Evolutionary conservation across 257 asterid genomes (phyloP).

Genomic region (Solanum sejunctum): DNA sequence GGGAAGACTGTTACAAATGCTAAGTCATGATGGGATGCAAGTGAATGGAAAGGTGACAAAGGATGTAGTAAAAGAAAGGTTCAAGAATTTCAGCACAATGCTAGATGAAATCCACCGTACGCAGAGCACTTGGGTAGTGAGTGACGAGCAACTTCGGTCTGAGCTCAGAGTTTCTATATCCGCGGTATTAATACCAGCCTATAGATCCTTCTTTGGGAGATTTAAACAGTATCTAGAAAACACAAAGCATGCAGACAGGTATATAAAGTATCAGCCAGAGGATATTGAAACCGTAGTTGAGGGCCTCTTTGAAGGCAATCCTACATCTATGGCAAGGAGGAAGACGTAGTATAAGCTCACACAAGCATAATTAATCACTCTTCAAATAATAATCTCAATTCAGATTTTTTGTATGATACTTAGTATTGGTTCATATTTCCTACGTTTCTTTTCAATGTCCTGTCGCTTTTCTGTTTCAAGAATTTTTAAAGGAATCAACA

Average conservation of each 20-base stretch:
- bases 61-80: slow-evolving; percentile 50
- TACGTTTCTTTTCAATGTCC: background rate
- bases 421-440: background rate
- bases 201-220: slow-evolving; percentile 68
- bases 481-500: background rate
- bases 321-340: slow-evolving; percentile 53
- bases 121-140: slow-evolving; percentile 73
- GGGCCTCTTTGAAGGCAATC: slow-evolving; percentile 61
- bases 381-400: background rate
- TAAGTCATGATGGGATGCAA: slow-evolving; percentile 54
- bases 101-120: slow-evolving; percentile 59
- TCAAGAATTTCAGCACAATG: slow-evolving; percentile 44
- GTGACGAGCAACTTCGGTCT: slow-evolving; percentile 87
- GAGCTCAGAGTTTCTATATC: slow-evolving; percentile 73
- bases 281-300: slow-evolving; percentile 72
- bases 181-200: slow-evolving; percentile 70
- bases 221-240: slow-evolving; percentile 51
- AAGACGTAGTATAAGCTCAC: slow-evolving; percentile 11
- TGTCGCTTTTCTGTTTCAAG: background rate
- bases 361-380: background rate
- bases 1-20: slow-evolving; percentile 44
- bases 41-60: slow-evolving; percentile 42
- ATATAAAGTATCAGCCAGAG: slow-evolving; percentile 73
- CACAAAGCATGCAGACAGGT: slow-evolving; percentile 53
- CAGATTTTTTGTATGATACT: background rate